Evolutionary conservation across 2,329 filamentous ascomycete species (phyloP).

Genomic region (Ophiostoma populinum): DNA sequence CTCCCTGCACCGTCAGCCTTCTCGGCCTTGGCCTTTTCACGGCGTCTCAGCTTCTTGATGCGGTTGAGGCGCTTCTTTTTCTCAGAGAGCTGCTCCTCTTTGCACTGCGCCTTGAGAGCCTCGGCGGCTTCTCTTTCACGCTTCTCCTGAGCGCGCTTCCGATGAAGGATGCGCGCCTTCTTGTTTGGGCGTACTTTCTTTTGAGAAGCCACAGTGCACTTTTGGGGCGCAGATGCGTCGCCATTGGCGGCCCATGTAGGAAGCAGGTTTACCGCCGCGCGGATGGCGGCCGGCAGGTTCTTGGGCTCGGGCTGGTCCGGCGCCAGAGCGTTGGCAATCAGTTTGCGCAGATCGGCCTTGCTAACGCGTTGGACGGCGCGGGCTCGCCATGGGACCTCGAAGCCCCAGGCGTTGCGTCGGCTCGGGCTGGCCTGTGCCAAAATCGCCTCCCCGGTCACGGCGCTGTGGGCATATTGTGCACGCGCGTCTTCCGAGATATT

Average conservation of each 20-base stretch:
- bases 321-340: slow-evolving; percentile 8
- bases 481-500: slow-evolving; percentile 20
- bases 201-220: neutral
- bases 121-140: slow-evolving; percentile 24
- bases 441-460: slow-evolving; percentile 36
- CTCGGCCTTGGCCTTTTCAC: slow-evolving; percentile 33
- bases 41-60: slow-evolving; percentile 40
- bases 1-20: neutral
- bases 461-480: slow-evolving; percentile 25
- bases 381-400: slow-evolving; percentile 44
- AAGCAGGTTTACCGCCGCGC: slow-evolving; percentile 6
- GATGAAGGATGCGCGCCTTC: slow-evolving; percentile 35
- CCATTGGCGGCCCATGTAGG: slow-evolving; percentile 6
- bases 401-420: slow-evolving; percentile 31
- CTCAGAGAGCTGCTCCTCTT: slow-evolving; percentile 38
- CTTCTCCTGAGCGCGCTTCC: slow-evolving; percentile 26
- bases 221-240: neutral
- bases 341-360: slow-evolving; percentile 8
- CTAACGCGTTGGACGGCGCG: slow-evolving; percentile 19
- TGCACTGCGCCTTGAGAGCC: slow-evolving; percentile 24
- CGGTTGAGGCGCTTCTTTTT: slow-evolving; percentile 47
- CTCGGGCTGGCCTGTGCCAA: slow-evolving; percentile 20
- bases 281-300: neutral
- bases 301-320: neutral
- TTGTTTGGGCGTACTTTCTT: slow-evolving; percentile 36